Base-by-base conservation (phyloP, 1,139 yeast genomes). In the Yamadazyma jaroonii region DNA sequence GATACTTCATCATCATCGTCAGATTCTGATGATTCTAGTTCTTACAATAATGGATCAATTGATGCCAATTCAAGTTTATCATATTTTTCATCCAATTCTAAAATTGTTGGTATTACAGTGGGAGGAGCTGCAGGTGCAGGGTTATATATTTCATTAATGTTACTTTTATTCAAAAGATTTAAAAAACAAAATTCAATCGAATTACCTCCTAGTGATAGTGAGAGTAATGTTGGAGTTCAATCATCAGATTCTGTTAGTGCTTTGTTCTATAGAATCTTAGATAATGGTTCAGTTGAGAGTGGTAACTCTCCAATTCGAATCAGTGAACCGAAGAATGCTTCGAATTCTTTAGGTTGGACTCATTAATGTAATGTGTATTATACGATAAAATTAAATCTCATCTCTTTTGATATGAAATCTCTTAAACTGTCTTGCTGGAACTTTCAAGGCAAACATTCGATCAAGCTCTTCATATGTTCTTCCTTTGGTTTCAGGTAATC, bases 51-150 rank as follows among this genome's bases (percentile, higher is more conserved):
- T 40, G 80, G 79, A 9, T 71, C 79, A 2, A 59, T 72, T 46
- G 79, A 70, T 44, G 53, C 59, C 11, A 30, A 31, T 11, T 13
- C 34, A 11, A 29, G 34, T 9, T 53, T 52, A 25, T 40, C 53
- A 15, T 36, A 47, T 13, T 39, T 52, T 1, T 41, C 53, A 29
- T 56, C 57, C 41, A 66, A 64, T 34, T 74, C 71, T 17, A 68
- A 67, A 41, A 65, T 79, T 31, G 74, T 79, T 13, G 85, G 84
- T 26, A 66, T 81, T 25, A 72, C 83, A 21, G 64, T 82, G 35
- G 89, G 89, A 40, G 77, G 85, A n/a, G 77, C 81, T 17, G 74
- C 76, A 21, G 92, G 90, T 38, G 77, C 81, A 40, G 64, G 73
- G 6, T 56, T 74, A 20, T 83, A 81, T 57, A 63, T 82, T 56